These are phyloP conservation scores for Parafenestella ontariensis DNA, from an alignment of 2,329 filamentous ascomycete species.

Conservation along the genomic window DNA sequence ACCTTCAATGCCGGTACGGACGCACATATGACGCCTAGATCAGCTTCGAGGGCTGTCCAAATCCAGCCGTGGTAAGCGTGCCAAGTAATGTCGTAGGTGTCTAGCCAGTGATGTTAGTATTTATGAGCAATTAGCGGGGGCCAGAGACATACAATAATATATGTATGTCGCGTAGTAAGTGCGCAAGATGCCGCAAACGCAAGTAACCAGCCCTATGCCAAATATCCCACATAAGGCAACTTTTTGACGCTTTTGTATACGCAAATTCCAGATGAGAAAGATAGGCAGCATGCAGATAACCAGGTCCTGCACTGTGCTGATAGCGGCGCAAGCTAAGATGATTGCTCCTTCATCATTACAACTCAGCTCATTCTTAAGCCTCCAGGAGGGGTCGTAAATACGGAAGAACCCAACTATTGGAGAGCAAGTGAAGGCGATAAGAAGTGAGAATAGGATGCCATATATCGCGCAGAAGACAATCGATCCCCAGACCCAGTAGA, in stretches of 20 bases:
- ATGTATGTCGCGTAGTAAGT: slow-evolving; percentile 46
- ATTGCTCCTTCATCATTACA: slow-evolving; percentile 51
- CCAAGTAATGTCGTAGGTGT: slow-evolving; percentile 52
- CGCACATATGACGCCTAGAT: slow-evolving; percentile 53
- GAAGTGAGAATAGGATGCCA: slow-evolving; percentile 47
- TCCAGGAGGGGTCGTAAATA: slow-evolving; percentile 45
- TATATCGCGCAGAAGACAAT: slow-evolving; percentile 51
- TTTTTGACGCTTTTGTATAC: slow-evolving; percentile 53
- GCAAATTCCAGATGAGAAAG: slow-evolving; percentile 54
- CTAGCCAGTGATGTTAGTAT: slow-evolving; percentile 7
- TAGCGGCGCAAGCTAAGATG: slow-evolving; percentile 48
- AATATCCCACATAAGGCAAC: slow-evolving; percentile 54
- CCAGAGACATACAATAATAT: slow-evolving; percentile 31
- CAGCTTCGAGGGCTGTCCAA: slow-evolving; percentile 52
- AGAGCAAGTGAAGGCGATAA: slow-evolving; percentile 47
- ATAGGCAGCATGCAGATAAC: slow-evolving; percentile 52
- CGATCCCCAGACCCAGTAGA: slow-evolving; percentile 45
- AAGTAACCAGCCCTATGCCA: slow-evolving; percentile 53
- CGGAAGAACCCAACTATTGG: slow-evolving; percentile 53
- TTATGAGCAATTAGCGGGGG: background rate
- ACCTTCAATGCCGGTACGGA: slow-evolving; percentile 53
- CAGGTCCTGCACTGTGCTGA: slow-evolving; percentile 51
- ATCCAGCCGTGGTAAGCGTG: slow-evolving; percentile 48
- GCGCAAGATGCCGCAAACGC: slow-evolving; percentile 46
- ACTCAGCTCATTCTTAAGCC: slow-evolving; percentile 34